Evolutionary conservation across 2,329 filamentous ascomycete species (phyloP).

Genomic region (Trichoderma koningii): DNA sequence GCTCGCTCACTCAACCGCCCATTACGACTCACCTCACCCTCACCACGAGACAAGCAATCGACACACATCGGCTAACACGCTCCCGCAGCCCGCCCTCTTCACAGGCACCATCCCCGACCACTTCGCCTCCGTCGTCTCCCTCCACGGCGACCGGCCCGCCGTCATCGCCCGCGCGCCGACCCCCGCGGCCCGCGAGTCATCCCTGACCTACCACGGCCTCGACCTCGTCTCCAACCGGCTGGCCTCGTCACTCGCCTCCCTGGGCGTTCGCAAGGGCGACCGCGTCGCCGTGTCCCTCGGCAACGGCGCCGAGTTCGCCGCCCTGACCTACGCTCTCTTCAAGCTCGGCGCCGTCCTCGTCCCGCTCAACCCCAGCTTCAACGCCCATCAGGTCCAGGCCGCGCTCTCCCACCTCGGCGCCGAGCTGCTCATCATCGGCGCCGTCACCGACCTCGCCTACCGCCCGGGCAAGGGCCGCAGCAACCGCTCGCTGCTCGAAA

Average conservation of each 20-base stretch:
- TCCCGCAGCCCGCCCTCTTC: constrained; percentile 63
- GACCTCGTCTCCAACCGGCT: constrained; percentile 76
- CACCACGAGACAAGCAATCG: not conserved
- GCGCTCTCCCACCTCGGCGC: constrained; percentile 76
- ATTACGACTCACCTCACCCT: not conserved
- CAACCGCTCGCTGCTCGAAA: constrained; percentile 52
- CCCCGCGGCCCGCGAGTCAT: constrained; percentile 57
- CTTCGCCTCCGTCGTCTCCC: constrained; percentile 65
- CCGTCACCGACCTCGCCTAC: constrained; percentile 81
- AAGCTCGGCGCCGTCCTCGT: constrained; percentile 93
- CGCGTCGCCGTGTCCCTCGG: constrained; percentile 84
- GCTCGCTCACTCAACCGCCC: not conserved
- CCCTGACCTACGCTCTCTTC: constrained; percentile 84
- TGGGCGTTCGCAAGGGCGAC: constrained; percentile 79
- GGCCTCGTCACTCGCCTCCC: constrained; percentile 66
- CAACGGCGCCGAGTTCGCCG: constrained; percentile 81
- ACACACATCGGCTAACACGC: not conserved
- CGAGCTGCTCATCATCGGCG: constrained; percentile 77
- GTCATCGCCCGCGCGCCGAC: constrained; percentile 55
- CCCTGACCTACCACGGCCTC: constrained; percentile 72
- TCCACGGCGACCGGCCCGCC: constrained; percentile 64
- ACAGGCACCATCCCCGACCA: constrained; percentile 71
- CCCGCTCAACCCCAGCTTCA: constrained; percentile 92
- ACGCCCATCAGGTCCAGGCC: constrained; percentile 71
- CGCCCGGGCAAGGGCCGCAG: constrained; percentile 57